These are phyloP conservation scores for Pichiaceae sp. DNA, from an alignment of 1,139 yeast genomes.

Conservation along the genomic window DNA sequence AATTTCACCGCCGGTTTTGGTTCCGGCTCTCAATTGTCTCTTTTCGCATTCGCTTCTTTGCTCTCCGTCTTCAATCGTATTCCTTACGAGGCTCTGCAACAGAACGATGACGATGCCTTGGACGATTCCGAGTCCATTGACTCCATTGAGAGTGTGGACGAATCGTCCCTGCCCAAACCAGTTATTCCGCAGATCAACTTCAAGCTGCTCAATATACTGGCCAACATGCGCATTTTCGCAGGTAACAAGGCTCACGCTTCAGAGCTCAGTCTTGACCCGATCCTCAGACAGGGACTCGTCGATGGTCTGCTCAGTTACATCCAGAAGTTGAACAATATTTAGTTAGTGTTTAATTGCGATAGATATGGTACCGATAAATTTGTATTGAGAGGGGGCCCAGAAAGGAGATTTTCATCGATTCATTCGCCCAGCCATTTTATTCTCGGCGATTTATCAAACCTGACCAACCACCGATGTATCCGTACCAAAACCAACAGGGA, in stretches of 20 bases:
- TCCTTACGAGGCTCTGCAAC: conserved; percentile 4
- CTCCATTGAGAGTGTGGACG: conserved; percentile 3
- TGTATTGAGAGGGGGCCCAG: not conserved
- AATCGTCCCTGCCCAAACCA: conserved; percentile 4
- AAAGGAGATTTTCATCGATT: not conserved
- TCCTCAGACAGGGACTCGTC: conserved; percentile 14
- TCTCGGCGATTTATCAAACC: not conserved
- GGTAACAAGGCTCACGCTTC: conserved; percentile 13
- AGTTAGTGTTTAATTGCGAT: not conserved
- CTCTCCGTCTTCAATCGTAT: conserved; percentile 14
- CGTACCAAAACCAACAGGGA: not conserved
- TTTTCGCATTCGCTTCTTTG: conserved; percentile 18
- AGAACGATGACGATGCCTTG: not conserved
- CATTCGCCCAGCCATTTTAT: not conserved
- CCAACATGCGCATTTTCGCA: conserved; percentile 20
- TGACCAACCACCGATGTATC: not conserved
- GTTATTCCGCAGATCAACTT: conserved; percentile 16
- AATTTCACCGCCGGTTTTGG: conserved; percentile 11
- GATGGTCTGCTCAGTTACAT: conserved; percentile 17
- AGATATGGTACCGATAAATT: not conserved
- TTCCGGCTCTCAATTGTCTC: conserved; percentile 12
- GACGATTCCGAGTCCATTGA: not conserved
- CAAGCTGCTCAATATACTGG: conserved; percentile 18
- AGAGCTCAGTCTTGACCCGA: conserved; percentile 5
- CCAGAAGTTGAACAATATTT: conserved; percentile 14